Evolutionary conservation across 1,284 basidiomycete genomes (phyloP), one percentile per base, ranked within the genome.

Genomic region (Cutaneotrichosporon arboriforme): DNA sequence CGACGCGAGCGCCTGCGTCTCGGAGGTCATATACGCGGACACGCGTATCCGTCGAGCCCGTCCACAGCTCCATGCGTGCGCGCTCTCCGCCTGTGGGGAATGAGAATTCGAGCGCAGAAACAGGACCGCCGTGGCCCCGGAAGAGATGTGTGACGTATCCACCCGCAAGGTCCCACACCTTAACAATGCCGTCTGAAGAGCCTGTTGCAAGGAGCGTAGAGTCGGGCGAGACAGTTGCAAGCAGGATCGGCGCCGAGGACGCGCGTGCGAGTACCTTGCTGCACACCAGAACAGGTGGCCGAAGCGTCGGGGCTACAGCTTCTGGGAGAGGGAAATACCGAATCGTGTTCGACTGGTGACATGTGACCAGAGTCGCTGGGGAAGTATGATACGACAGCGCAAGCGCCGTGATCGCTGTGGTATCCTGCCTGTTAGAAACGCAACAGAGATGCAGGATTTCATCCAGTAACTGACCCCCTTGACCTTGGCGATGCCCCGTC

Each of bases 111-210:
- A 96, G 78, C 9, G 96, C 88, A 58, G 88, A 90, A 64, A 97
- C 87, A 48, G 97, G 88, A 15, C 96, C 94, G 8, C 93, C 96
- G 68, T 97, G 96, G 10, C 94, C 94, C 67, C 88, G 88, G 79
- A 97, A 93, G 13, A 92, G 81, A 73, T 99, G 96, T 0, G 96
- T 99, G 38, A 89, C 84, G 71, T 86, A 93, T 9, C 91, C 94
- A 17, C 85, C 84, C 3, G 80, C 77, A 42, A 94, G 82, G 70
- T 97, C 88, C 91, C 92, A 98, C 9, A 99, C 88, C 78, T 97
- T 97, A 52, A 97, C 94, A 18, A 89, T 82, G 14, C 96, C 94
- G 65, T 98, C 96, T 4, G 92, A 89, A 9, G 91, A 88, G 1
- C 93, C 96, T 8, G 94, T 96, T 1, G 96, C 94, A 56, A 98